Evolutionary conservation across 2,329 filamentous ascomycete species (phyloP).

Genomic region (Trichophaea hybrida): DNA sequence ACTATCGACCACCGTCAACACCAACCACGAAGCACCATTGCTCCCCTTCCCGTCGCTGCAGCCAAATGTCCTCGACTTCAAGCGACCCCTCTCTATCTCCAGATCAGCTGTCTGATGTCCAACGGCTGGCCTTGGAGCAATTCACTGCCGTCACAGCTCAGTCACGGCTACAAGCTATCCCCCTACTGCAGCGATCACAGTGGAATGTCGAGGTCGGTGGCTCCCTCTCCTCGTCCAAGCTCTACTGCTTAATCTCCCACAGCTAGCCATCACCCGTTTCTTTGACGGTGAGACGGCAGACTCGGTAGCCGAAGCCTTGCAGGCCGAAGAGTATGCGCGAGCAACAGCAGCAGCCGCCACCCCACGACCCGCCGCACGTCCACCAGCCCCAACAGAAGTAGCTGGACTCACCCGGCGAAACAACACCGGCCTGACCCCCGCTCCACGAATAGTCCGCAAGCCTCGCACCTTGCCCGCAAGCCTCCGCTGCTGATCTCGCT

Average conservation of each 20-base stretch:
- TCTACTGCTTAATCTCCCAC: slow-evolving; percentile 21
- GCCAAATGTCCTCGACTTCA: slow-evolving; percentile 4
- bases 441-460: slow-evolving; percentile 69
- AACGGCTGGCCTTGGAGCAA: slow-evolving; percentile 75
- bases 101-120: slow-evolving; percentile 55
- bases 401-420: slow-evolving; percentile 30
- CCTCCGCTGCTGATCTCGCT: slow-evolving; percentile 64
- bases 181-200: slow-evolving; percentile 69
- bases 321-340: slow-evolving; percentile 37
- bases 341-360: slow-evolving; percentile 44
- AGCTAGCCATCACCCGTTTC: slow-evolving; percentile 95
- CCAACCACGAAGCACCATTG: background rate
- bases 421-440: slow-evolving; percentile 45
- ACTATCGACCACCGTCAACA: background rate
- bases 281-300: slow-evolving; percentile 90
- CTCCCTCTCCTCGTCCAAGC: background rate
- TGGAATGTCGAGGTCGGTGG: slow-evolving; percentile 77
- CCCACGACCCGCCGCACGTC: slow-evolving; percentile 29
- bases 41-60: background rate
- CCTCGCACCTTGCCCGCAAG: slow-evolving; percentile 48
- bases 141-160: slow-evolving; percentile 81
- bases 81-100: slow-evolving; percentile 15
- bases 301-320: slow-evolving; percentile 60
- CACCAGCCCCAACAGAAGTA: slow-evolving; percentile 27
- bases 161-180: slow-evolving; percentile 58